phyloP scores from a whole-genome alignment of 768 basidiomycete genomes.

The Lentinula edodes region DNA sequence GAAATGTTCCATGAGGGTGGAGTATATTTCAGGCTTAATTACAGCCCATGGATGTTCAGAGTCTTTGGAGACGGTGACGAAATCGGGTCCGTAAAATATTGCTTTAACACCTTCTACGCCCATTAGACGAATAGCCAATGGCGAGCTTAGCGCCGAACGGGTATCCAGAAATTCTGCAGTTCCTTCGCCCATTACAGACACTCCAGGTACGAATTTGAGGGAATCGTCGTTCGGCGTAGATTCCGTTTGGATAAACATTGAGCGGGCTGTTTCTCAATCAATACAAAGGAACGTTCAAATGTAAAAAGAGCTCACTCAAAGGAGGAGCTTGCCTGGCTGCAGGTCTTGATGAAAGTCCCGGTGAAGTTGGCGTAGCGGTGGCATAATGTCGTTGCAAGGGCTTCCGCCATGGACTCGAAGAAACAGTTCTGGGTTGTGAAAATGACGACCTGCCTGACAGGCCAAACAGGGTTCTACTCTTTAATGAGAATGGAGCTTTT shows the following conservation, averaged over 20 bases:
- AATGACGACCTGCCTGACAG: background rate
- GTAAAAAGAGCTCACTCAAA: conserved; percentile 26
- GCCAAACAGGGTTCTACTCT: background rate
- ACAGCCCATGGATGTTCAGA: conserved; percentile 82
- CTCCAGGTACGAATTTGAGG: conserved; percentile 95
- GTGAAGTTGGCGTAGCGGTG: background rate
- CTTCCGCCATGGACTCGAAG: background rate
- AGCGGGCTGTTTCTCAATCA: conserved; percentile 44
- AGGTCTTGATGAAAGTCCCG: conserved; percentile 2
- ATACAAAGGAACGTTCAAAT: background rate
- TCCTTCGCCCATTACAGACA: conserved; percentile 80
- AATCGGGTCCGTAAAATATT: conserved; percentile 97
- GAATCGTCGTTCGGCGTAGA: conserved; percentile 96
- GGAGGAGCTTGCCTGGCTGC: conserved; percentile 16
- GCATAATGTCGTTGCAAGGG: background rate
- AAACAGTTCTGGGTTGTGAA: background rate
- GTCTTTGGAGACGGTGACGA: conserved; percentile 93
- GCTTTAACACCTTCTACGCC: conserved; percentile 86
- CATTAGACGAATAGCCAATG: conserved; percentile 92
- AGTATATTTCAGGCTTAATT: conserved; percentile 95
- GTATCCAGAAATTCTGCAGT: conserved; percentile 94
- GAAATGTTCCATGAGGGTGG: conserved; percentile 95
- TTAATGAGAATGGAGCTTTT: background rate
- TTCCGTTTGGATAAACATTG: conserved; percentile 99
- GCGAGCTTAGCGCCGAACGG: conserved; percentile 79